Percentiles rank a stretch among this genome's conserved stretches.
Evolutionary conservation across 352 stramenopile species (phyloP).

Genomic region (Pythium chondricola): DNA sequence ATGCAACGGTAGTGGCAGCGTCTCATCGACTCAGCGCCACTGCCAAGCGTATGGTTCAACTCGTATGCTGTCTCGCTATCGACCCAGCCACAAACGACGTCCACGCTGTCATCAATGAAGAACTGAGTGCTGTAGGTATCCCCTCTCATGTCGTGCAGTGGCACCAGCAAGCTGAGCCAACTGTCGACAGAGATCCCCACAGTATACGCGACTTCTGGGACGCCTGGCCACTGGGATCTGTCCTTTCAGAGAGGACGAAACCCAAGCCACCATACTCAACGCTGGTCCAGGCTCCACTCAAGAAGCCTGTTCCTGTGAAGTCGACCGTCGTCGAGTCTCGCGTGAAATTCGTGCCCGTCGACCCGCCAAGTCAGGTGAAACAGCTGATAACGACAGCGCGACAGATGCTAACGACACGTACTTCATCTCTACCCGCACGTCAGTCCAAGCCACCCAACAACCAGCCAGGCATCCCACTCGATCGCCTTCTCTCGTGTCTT

Average conservation of each 20-base stretch:
- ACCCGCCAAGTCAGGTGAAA: too few relatives aligned
- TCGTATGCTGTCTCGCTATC: conserved; percentile 28
- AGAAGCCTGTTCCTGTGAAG: too few relatives aligned
- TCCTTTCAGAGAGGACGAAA: background rate
- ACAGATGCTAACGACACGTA: too few relatives aligned
- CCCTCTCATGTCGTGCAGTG: conserved; percentile 7
- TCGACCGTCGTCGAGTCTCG: too few relatives aligned
- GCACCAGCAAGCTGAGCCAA: conserved; percentile 6
- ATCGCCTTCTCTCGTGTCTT: conserved; percentile 5
- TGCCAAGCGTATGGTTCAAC: conserved; percentile 30
- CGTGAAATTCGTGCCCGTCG: too few relatives aligned
- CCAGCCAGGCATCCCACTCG: conserved; percentile 10
- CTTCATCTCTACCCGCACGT: too few relatives aligned
- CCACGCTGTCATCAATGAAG: conserved; percentile 17
- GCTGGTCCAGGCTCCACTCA: too few relatives aligned
- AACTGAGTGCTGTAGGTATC: conserved; percentile 16
- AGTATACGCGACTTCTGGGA: conserved; percentile 14
- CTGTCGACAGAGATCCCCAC: background rate
- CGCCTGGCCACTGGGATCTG: conserved; percentile 9
- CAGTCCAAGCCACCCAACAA: too few relatives aligned
- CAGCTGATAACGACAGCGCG: too few relatives aligned
- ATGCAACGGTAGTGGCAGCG: background rate
- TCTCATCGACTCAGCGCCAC: conserved; percentile 13
- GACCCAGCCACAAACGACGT: conserved; percentile 23
- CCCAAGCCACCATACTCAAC: too few relatives aligned